Conservation (phyloP, 2,329 filamentous ascomycete genomes). For the Talaromyces piceae region DNA sequence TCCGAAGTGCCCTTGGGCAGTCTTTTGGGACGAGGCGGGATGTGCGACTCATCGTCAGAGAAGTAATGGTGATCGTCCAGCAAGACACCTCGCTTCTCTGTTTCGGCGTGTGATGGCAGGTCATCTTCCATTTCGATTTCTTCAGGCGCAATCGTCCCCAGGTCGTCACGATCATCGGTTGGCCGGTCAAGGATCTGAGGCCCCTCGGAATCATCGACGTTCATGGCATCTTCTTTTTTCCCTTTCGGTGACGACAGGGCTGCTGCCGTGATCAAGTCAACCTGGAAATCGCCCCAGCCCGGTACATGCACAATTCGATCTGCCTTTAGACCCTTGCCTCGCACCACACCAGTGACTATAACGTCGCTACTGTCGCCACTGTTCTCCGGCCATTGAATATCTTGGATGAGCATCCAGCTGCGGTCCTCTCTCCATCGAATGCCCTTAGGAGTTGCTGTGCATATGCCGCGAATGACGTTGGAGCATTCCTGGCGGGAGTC, state of each 20-base stretch:
- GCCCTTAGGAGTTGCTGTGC: slow-evolving; percentile 86
- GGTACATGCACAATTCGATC: slow-evolving; percentile 86
- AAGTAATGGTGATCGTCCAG: slow-evolving; percentile 98
- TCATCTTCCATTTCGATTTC: slow-evolving; percentile 70
- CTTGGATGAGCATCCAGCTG: slow-evolving; percentile 90
- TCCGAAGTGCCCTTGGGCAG: slow-evolving; percentile 86
- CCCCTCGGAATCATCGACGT: slow-evolving; percentile 52
- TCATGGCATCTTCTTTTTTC: slow-evolving; percentile 55
- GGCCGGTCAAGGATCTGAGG: slow-evolving; percentile 59
- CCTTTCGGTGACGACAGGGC: slow-evolving; percentile 53
- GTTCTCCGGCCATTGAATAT: slow-evolving; percentile 62
- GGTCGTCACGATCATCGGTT: slow-evolving; percentile 70
- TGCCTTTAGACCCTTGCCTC: slow-evolving; percentile 79
- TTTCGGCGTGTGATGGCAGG: slow-evolving; percentile 43
- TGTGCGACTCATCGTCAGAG: slow-evolving; percentile 68
- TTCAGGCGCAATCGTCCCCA: slow-evolving; percentile 79
- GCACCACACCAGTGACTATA: slow-evolving; percentile 73
- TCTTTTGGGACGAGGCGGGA: slow-evolving; percentile 58
- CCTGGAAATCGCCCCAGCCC: slow-evolving; percentile 89
- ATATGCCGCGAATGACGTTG: slow-evolving; percentile 83
- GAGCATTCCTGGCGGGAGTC: slow-evolving; percentile 85
- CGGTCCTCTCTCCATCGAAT: slow-evolving; percentile 92
- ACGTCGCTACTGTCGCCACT: slow-evolving; percentile 48
- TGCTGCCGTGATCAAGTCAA: slow-evolving; percentile 78
- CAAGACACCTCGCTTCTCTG: slow-evolving; percentile 73